Evolutionary conservation across 2,329 filamentous ascomycete species (phyloP).

Genomic region (Aspergillaceae sp.): DNA sequence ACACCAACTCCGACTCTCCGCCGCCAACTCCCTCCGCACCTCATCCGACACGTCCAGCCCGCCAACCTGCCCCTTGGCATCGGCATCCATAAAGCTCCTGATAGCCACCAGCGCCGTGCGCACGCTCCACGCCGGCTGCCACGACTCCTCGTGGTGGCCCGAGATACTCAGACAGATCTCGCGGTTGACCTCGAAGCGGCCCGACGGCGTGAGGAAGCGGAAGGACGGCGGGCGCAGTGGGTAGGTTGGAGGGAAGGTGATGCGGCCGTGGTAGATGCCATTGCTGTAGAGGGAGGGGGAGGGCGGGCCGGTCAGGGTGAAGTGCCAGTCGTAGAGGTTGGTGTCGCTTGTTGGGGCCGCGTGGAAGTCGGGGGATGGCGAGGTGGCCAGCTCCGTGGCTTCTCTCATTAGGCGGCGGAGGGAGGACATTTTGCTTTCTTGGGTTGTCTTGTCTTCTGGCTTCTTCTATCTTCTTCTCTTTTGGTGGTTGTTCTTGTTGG

Average conservation of each 20-base stretch:
- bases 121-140: conserved; percentile 97
- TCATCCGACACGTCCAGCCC: conserved; percentile 69
- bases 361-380: conserved; percentile 76
- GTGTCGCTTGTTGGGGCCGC: conserved; percentile 70
- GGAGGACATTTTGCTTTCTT: conserved; percentile 20
- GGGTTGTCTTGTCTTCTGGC: conserved; percentile 6
- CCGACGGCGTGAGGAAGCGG: conserved; percentile 84
- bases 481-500: not conserved
- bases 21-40: conserved; percentile 61
- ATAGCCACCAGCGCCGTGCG: conserved; percentile 75
- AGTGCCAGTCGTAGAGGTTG: conserved; percentile 98
- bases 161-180: conserved; percentile 94
- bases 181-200: conserved; percentile 89
- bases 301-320: conserved; percentile 86
- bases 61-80: conserved; percentile 78
- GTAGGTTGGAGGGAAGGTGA: conserved; percentile 80
- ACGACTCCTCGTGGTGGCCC: conserved; percentile 94
- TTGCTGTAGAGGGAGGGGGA: conserved; percentile 64
- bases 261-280: conserved; percentile 92
- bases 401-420: conserved; percentile 56
- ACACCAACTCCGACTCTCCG: conserved; percentile 55
- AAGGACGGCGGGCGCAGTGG: conserved; percentile 90
- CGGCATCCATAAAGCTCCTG: conserved; percentile 86
- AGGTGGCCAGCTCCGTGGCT: conserved; percentile 72
- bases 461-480: not conserved